Evolutionary conservation across 2,329 filamentous ascomycete genomes (phyloP).

Genomic region (Ustilaginoidea virens): DNA sequence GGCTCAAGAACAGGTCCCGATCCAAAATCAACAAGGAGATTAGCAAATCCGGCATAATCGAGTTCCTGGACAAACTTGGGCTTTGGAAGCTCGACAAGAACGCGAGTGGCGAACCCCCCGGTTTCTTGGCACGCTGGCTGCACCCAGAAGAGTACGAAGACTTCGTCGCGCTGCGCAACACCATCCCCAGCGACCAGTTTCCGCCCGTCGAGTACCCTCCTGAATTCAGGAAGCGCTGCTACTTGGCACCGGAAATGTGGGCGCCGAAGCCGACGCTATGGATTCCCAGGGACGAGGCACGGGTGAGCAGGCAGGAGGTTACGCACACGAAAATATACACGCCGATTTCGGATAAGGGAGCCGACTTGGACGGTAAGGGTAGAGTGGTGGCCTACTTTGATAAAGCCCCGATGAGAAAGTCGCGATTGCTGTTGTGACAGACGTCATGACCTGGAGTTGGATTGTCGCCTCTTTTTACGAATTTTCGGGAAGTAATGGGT

Average conservation of each 20-base stretch:
- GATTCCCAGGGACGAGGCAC: slow-evolving; percentile 63
- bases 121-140: slow-evolving; percentile 51
- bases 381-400: slow-evolving; percentile 20
- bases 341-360: slow-evolving; percentile 53
- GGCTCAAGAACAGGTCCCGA: slow-evolving; percentile 21
- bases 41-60: slow-evolving; percentile 13
- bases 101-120: slow-evolving; percentile 18
- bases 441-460: too few relatives aligned
- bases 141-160: slow-evolving; percentile 64
- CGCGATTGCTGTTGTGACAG: slow-evolving; percentile 22
- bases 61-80: slow-evolving; percentile 12
- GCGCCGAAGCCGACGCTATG: slow-evolving; percentile 55
- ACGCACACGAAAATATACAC: slow-evolving; percentile 55
- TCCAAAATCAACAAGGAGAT: slow-evolving; percentile 15
- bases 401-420: slow-evolving; percentile 20
- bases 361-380: slow-evolving; percentile 18
- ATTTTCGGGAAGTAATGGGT: too few relatives aligned
- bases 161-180: slow-evolving; percentile 52
- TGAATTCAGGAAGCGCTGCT: slow-evolving; percentile 35
- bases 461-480: too few relatives aligned
- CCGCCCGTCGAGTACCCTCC: slow-evolving; percentile 30
- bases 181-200: slow-evolving; percentile 44
- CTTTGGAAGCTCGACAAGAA: slow-evolving; percentile 13
- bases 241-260: slow-evolving; percentile 51
- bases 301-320: slow-evolving; percentile 65